Conservation (phyloP, 1,139 yeast species). For the Suhomyces bolitotheri region DNA sequence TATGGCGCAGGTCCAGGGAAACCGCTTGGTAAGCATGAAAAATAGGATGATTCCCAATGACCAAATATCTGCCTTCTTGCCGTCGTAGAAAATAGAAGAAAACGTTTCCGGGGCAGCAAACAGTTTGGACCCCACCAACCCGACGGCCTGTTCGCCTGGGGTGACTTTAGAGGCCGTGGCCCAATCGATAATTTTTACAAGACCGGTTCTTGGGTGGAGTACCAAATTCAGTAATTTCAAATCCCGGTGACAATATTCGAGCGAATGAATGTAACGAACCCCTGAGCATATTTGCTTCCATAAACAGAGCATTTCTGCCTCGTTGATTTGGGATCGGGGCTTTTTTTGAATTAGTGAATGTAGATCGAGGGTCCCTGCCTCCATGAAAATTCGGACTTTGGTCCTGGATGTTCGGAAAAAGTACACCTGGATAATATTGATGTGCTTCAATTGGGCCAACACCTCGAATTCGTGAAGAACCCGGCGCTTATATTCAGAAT, state of each 20-base stretch:
- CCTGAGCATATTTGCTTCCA: conserved; percentile 38
- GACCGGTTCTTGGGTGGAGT: conserved; percentile 23
- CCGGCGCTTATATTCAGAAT: conserved; percentile 35
- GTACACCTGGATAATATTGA: conserved; percentile 34
- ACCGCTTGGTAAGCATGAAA: conserved; percentile 25
- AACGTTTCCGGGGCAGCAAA: conserved; percentile 53
- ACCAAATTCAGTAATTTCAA: conserved; percentile 44
- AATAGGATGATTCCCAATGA: conserved; percentile 47
- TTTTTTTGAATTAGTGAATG: conserved; percentile 19
- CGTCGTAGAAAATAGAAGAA: conserved; percentile 37
- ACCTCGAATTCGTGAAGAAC: conserved; percentile 41
- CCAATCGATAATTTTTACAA: conserved; percentile 43
- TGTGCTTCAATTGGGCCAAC: conserved; percentile 30
- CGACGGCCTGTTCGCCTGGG: conserved; percentile 28
- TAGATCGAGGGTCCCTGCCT: conserved; percentile 23
- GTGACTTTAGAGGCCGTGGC: conserved; percentile 26
- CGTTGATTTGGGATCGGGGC: conserved; percentile 15
- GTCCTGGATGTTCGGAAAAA: conserved; percentile 25
- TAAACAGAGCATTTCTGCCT: conserved; percentile 29
- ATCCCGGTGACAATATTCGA: conserved; percentile 42
- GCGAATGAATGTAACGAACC: conserved; percentile 33
- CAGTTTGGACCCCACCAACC: conserved; percentile 51
- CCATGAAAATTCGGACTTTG: conserved; percentile 29
- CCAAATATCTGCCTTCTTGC: conserved; percentile 50
- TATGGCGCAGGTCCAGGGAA: conserved; percentile 43